Evolutionary conservation across 2,329 filamentous ascomycete species (phyloP), one percentile per base, ranked within the genome.

Genomic region (Leptographium galeiforme): DNA sequence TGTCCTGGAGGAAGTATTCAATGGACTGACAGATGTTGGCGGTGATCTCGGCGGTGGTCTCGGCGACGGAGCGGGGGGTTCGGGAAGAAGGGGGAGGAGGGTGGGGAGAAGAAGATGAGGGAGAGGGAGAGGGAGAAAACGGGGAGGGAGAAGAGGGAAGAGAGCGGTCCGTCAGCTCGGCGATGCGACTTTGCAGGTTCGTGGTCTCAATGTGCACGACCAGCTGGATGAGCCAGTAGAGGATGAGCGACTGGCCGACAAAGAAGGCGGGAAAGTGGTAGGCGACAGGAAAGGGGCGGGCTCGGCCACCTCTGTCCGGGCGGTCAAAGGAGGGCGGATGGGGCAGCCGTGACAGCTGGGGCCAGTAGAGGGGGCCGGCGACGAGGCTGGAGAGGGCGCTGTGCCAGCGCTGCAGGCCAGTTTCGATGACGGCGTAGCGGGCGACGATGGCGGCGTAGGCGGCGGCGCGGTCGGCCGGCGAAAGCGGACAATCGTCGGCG

Each of bases 261-360:
- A 53, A 39, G 51, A 61, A 59, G 30, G 60, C 56, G 0, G 59
- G 57, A 51, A 62, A 62, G 39, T 56, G 57, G 16, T 60, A 61
- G 5, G 59, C 53, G 2, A 62, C 59, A 12, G 59, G 53, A 47
- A 60, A 62, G 11, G 60, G 56, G 10, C 53, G 48, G 18, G 48
- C 43, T 13, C 40, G 43, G 13, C 40, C 50, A 8, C 30, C 18
- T 34, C 39, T 13, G 14, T 32, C 32, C 39, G 48, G 43, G 16
- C 44, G 40, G 11, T 40, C 51, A 11, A 38, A 18, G 34, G 50
- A 47, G 8, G 33, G 40, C 13, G 57, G 54, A 12, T 51, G 48
- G 6, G 5, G 16, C 7, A 59, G 44, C n/a, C n/a, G 46, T 0
- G 57, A 57, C 48, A 61, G 57, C 50, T 61, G 55, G 1, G 59